Evolutionary conservation across 352 stramenopile species (phyloP), one percentile per base, ranked within the genome.

Genomic region (Phytophthora quininea): DNA sequence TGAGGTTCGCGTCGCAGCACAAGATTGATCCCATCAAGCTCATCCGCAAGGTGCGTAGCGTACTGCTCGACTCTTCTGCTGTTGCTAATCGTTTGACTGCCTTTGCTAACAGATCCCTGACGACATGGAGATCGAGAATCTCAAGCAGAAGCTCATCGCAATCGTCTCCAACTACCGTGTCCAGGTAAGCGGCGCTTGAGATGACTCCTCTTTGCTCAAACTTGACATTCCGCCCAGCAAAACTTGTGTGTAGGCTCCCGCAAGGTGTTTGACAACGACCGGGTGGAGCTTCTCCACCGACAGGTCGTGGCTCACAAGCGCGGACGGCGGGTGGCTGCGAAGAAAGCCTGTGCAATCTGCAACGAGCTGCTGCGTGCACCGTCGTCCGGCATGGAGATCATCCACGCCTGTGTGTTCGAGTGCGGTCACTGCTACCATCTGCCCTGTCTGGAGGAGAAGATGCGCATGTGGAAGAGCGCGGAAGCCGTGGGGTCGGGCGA

Each of bases 1-100:
- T 95, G 10, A 76, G 76, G 31, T 92, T 90, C 49, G 88, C 88
- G 1, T 76, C 80, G 5, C 77, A 92, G 38, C 83, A 95, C 80
- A 90, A 92, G 67, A 93, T 95, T 58, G 88, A 95, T 43, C 88
- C 88, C 9, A 91, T 93, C 54, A 91, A 90, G 61, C 79, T 95
- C 29, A 91, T 95, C 51, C 76, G 76, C 64, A 95, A 95, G 81
- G 85, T 92, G 68, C 40, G 27, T 46, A 46, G 24, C 46, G 29
- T 42, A 4, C 14, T 29, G 43, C 27, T 42, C 8, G 33, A 63
- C 19, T 0, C 2, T 37, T 38, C 38, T 40, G 45, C 6, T 48
- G 8, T 40, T 6, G 30, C 45, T 58, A 47, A 64, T 29, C 9
- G 6, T 50, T 42, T 30, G 40, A 7, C 31, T 58, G 19, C 7